phyloP scores from a whole-genome alignment of 2,329 filamentous ascomycete species.

The Anisogramma anomala region DNA sequence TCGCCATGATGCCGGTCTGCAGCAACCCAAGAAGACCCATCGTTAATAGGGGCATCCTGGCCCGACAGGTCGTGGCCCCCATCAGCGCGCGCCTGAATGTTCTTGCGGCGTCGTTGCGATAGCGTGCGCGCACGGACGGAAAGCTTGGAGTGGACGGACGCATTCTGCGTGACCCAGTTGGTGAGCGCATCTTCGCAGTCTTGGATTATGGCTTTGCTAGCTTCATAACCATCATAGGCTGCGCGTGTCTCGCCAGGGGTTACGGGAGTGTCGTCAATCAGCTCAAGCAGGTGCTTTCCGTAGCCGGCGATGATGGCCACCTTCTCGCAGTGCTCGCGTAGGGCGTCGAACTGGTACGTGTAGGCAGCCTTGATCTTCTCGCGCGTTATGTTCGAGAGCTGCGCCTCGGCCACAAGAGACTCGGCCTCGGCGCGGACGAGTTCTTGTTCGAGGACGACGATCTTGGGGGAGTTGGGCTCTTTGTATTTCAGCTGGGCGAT shows the following conservation, averaged over 20 bases:
- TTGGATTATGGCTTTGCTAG: conserved; percentile 97
- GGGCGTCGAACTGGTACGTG: conserved; percentile 93
- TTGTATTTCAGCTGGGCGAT: conserved; percentile 99
- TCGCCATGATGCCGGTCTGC: conserved; percentile 51
- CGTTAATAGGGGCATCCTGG: conserved; percentile 70
- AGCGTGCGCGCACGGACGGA: conserved; percentile 79
- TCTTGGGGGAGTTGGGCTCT: conserved; percentile 94
- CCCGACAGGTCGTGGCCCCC: conserved; percentile 71
- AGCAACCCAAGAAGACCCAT: conserved; percentile 75
- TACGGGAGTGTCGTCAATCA: conserved; percentile 92
- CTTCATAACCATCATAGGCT: conserved; percentile 96
- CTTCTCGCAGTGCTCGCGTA: conserved; percentile 96
- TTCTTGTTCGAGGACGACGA: conserved; percentile 96
- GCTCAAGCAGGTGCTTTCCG: conserved; percentile 94
- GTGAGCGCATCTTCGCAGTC: conserved; percentile 96
- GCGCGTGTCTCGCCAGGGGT: conserved; percentile 93
- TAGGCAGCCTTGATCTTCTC: conserved; percentile 99
- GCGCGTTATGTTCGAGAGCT: conserved; percentile 97
- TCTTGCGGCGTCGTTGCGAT: conserved; percentile 70
- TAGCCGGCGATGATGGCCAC: conserved; percentile 95
- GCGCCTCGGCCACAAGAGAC: conserved; percentile 95
- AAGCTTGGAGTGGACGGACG: conserved; percentile 75
- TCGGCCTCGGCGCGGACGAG: conserved; percentile 96
- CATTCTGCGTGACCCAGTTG: conserved; percentile 90
- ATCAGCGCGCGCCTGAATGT: conserved; percentile 56